A percentile compares a stretch with the other conserved stretches of the same genome.
Evolutionary conservation across 306 rosid species (phyloP).

Genomic region (Datisca glomerata): DNA sequence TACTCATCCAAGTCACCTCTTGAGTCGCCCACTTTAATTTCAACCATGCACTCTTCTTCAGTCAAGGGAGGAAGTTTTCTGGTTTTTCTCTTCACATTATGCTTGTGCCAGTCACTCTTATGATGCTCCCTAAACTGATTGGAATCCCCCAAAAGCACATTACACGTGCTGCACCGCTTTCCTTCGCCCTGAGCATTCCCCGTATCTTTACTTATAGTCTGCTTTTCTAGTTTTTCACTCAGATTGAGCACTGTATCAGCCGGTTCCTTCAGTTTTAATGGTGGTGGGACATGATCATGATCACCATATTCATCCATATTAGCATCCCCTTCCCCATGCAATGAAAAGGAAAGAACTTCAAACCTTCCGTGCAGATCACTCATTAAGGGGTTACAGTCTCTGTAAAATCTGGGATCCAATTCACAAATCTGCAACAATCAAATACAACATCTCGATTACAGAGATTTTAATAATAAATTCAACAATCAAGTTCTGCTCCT

Average conservation of each 20-base stretch:
- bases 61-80: constrained; percentile 68
- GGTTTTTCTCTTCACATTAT: constrained; percentile 70
- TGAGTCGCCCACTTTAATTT: constrained; percentile 43
- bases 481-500: too few species aligned
- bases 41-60: constrained; percentile 67
- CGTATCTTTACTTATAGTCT: constrained; percentile 32
- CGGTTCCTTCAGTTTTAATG: constrained; percentile 20
- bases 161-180: constrained; percentile 70
- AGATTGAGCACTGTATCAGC: constrained; percentile 33
- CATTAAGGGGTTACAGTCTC: constrained; percentile 66
- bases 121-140: constrained; percentile 69
- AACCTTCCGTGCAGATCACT: constrained; percentile 55
- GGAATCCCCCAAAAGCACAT: constrained; percentile 42
- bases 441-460: too few species aligned
- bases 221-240: constrained; percentile 53
- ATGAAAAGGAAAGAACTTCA: constrained; percentile 80
- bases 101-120: constrained; percentile 96
- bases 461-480: too few species aligned
- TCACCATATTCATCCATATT: constrained; percentile 61
- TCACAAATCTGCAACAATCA: constrained; percentile 48
- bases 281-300: constrained; percentile 31
- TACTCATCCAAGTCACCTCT: constrained; percentile 77
- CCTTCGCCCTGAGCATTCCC: constrained; percentile 32
- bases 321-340: constrained; percentile 64
- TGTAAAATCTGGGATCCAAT: constrained; percentile 75